Evolutionary conservation across 2,329 filamentous ascomycete genomes (phyloP), one percentile per base, ranked within the genome.

Genomic region (Thielaviopsis musarum): DNA sequence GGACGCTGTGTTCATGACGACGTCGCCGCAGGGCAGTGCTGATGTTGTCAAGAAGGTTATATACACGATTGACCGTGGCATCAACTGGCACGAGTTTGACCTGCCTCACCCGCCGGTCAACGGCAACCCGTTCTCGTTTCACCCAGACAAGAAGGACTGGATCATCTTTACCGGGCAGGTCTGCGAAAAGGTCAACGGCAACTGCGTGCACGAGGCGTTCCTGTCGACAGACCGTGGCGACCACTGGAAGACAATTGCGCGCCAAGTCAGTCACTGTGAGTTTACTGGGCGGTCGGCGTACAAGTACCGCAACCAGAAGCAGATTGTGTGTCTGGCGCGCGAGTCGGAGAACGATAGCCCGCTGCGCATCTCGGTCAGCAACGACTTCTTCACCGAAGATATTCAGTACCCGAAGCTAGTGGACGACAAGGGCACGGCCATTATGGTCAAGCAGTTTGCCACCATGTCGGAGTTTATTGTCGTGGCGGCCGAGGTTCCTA

Each of bases 401-500:
- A 56, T 65, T 10, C 54, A 48, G 22, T 62, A 62, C 49, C 63
- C 63, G 5, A 74, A 75, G 15, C 74, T 81, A 22, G 77, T 82
- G 61, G 83, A 86, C 68, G 77, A 80, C 24, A 79, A 91, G 62
- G 68, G 67, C 30, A 66, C 69, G 1, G 79, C 90, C 61, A 68
- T 67, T 24, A 66, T 69, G 1, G 86, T 95, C 51, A 82, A 85
- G 65, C 85, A 86, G 65, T 97, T 95, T 70, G 91, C 90, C 1
- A 94, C 87, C 5, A 97, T 96, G 91, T 85, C 87, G 48, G 93
- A 98, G 69, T 98, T 95, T 70, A 93, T 98, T 66, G 82, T 98
- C 48, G 85, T 95, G 56, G 91, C 91, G 1, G 84, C 85, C 5
- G 58, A 60, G 24, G 54, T 58, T 19, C 58, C 61, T 13, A 54